Evolutionary conservation across 495 filamentous ascomycete genomes (phyloP), one percentile per base, ranked within the genome.

Genomic region (Saxophila tyrrhenica): DNA sequence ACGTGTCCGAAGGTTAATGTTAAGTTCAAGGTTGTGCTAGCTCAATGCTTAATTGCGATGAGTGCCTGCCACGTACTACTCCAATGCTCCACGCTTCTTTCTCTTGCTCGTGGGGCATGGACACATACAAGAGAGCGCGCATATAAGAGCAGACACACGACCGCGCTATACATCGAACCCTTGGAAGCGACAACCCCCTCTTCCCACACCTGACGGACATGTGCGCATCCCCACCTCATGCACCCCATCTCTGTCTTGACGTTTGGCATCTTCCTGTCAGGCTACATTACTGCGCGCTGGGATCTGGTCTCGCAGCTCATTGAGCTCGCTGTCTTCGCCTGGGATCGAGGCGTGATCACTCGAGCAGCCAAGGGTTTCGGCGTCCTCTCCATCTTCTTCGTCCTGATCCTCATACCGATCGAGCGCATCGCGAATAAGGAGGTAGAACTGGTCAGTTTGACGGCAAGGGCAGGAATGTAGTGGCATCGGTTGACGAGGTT

Each of bases 281-380:
- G 92, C 70, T 99, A 99, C 76, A 96, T 88, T 68, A 96, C 94
- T 71, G 92, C 92, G 64, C 84, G 94, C 75, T 97, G 89, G 89
- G 90, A 96, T 70, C 82, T 99, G 50, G 89, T 96, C 59, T 95
- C 89, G 52, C 84, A 89, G 59, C 78, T 95, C 52, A 91, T 95
- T 82, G 90, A 97, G 70, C 78, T 99, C 62, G 86, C 87, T 50
- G 86, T 92, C 51, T 99, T 96, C 68, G 92, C 94, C 60, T 95
- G 89, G 90, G 87, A 94, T 69, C 87, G 95, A 87, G 89, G 90
- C 65, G 92, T 99, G 64, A 86, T 98, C 65, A 81, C 79, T 57
- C 80, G 86, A 56, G 81, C 82, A 3, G 75, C 82, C 9, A 88
- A 86, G 65, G 86, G 84, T 38, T 88, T 88, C 66, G 65, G 80